A percentile compares a stretch with the other conserved stretches of the same genome.
Conservation (phyloP, 257 asterid genomes). For the Plantago elongata region DNA sequence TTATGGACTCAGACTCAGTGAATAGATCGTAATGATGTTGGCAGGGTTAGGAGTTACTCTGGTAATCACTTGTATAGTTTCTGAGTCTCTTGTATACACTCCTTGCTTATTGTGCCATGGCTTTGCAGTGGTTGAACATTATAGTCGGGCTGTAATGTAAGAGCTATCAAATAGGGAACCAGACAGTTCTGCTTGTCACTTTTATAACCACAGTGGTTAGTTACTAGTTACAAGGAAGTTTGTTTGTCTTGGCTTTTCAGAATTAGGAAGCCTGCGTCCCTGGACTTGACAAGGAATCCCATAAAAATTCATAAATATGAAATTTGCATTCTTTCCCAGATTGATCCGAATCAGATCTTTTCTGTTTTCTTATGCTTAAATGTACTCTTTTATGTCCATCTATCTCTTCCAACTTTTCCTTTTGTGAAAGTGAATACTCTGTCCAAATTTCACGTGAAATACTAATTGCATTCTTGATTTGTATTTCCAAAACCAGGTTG, state of each 20-base stretch:
- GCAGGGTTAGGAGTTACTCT: no score
- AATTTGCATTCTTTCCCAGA: slow-evolving; percentile 5
- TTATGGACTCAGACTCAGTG: no score
- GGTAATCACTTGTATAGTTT: no score
- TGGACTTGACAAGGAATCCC: background rate
- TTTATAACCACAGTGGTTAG: slow-evolving; percentile 5
- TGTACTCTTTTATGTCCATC: background rate
- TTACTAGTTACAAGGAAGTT: no score
- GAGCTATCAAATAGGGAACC: background rate
- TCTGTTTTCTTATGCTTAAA: slow-evolving; percentile 11
- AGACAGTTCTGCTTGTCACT: background rate
- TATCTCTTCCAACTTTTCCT: background rate
- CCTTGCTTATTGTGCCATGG: background rate
- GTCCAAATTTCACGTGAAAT: no score
- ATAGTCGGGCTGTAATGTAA: background rate
- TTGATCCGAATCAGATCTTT: slow-evolving; percentile 3
- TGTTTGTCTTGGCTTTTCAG: no score
- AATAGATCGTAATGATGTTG: no score
- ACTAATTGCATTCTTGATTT: background rate
- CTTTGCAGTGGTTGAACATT: background rate
- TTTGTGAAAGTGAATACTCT: no score
- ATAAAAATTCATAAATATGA: background rate
- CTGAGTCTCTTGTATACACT: background rate
- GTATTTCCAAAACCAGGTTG: slow-evolving; percentile 55
- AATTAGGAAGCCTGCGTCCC: background rate